Base-by-base conservation (phyloP, 2,329 filamentous ascomycete species). In the Venturia effusa region DNA sequence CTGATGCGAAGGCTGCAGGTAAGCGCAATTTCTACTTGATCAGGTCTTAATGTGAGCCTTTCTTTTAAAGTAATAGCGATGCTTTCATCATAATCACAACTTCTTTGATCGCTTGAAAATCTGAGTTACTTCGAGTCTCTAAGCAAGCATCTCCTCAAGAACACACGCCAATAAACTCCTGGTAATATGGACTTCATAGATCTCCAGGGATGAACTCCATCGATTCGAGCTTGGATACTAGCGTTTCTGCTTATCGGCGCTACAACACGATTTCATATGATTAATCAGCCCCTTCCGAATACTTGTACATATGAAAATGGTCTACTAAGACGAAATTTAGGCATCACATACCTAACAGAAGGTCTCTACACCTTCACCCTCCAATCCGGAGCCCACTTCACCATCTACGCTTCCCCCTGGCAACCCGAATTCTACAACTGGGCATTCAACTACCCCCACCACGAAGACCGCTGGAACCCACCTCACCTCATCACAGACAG, bases 401-500 rank as follows among this genome's bases (percentile, higher is more conserved):
- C 74, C 4, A 73, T 85, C 27, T 86, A 84, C 66, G 78, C 82
- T 4, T 80, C 76, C 7, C 77, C 79, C 0, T 85, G 80, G 66
- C 80, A 81, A 66, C 83, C 84, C 0, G 81, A 82, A 65, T 85
- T 84, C 70, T 80, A 74, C 67, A 68, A 77, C 66, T 83, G 79
- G 80, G 84, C 80, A 3, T 86, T 86, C 68, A 77, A 78, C 2
- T 86, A 86, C 67, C 68, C 72, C 0, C 75, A 76, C 19, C 59
- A 75, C 40, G 69, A 80, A 63, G 83, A 86, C 67, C 76, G 83
- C 19, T 85, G 51, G 51, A 84, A 84, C 64, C 72, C 74, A 1
- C 40, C 34, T 8, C 37, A 61, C 22, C 17, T 51, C n/a, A 59
- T 64, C 19, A 40, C 32, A 34, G 24, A 37, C 22, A 55, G 24